Conservation (phyloP, 2,329 filamentous ascomycete genomes). For the Aspergillus sclerotialis region DNA sequence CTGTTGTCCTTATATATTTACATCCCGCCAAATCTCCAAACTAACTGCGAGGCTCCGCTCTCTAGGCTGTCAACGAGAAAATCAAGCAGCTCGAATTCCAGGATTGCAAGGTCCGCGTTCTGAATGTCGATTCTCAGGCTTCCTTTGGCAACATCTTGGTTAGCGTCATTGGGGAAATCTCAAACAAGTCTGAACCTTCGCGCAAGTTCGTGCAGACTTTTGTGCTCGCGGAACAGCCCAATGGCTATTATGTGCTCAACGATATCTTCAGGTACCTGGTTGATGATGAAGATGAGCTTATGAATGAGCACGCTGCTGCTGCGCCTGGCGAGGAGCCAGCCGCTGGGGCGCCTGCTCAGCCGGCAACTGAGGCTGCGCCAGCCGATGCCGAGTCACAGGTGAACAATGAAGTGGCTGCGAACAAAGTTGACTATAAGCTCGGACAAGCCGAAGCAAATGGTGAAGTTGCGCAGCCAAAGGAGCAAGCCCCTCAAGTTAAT, state of each 20-base stretch:
- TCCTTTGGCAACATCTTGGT: constrained; percentile 93
- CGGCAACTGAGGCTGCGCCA: constrained; percentile 29
- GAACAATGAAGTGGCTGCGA: constrained; percentile 37
- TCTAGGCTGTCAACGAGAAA: constrained; percentile 82
- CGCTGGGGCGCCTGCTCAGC: constrained; percentile 38
- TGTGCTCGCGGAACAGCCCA: constrained; percentile 89
- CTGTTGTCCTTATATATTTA: constrained; percentile 31
- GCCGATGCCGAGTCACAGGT: constrained; percentile 29
- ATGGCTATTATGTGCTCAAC: constrained; percentile 96
- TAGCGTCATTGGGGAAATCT: constrained; percentile 96
- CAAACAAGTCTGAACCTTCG: constrained; percentile 83
- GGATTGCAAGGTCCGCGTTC: constrained; percentile 95
- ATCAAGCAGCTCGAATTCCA: constrained; percentile 91
- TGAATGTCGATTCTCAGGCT: constrained; percentile 94
- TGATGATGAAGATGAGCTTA: constrained; percentile 62
- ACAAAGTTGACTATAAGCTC: constrained; percentile 66
- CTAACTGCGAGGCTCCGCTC: constrained; percentile 14
- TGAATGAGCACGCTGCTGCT: constrained; percentile 36
- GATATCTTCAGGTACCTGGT: constrained; percentile 94
- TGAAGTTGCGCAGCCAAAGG: constrained; percentile 26
- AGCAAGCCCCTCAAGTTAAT: constrained; percentile 30
- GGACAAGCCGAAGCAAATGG: constrained; percentile 54
- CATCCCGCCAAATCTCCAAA: neutral
- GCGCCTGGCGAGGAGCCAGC: constrained; percentile 35
- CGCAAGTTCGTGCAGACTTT: constrained; percentile 98